These are phyloP conservation scores for Sclerotinia minor DNA, from an alignment of 2,329 filamentous ascomycete species.

Conservation along the genomic window DNA sequence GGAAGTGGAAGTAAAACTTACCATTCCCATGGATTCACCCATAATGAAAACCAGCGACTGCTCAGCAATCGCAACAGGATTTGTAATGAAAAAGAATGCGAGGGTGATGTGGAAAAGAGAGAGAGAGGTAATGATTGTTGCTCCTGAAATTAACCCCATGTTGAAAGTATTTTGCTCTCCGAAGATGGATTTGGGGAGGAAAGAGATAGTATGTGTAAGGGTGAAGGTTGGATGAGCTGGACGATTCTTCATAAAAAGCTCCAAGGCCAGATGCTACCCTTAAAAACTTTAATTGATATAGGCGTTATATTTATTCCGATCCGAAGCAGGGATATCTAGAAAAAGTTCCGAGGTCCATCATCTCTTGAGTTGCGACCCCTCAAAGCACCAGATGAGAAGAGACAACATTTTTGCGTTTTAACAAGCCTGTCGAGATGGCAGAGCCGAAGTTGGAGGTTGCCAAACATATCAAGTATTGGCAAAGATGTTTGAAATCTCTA, in stretches of 20 bases:
- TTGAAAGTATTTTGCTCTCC: constrained; percentile 29
- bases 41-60: constrained; percentile 79
- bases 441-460: constrained; percentile 54
- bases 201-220: not conserved
- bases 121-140: constrained; percentile 76
- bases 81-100: constrained; percentile 79
- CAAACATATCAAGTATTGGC: constrained; percentile 87
- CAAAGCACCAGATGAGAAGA: constrained; percentile 11
- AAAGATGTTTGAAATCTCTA: constrained; percentile 78
- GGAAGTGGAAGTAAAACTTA: constrained; percentile 45
- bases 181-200: not conserved
- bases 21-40: constrained; percentile 80
- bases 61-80: constrained; percentile 70
- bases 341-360: constrained; percentile 2
- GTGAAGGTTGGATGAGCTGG: constrained; percentile 2
- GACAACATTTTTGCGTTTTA: not conserved
- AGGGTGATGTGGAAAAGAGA: constrained; percentile 83
- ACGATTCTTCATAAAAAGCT: not conserved
- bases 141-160: constrained; percentile 82
- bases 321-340: not conserved
- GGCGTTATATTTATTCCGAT: constrained; percentile 21
- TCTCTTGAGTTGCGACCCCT: constrained; percentile 9
- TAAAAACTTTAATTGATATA: constrained; percentile 21
- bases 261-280: constrained; percentile 14
- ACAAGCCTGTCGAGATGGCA: constrained; percentile 29